Base-by-base conservation (phyloP, 2,329 filamentous ascomycete species). In the Talaromyces sp. region DNA sequence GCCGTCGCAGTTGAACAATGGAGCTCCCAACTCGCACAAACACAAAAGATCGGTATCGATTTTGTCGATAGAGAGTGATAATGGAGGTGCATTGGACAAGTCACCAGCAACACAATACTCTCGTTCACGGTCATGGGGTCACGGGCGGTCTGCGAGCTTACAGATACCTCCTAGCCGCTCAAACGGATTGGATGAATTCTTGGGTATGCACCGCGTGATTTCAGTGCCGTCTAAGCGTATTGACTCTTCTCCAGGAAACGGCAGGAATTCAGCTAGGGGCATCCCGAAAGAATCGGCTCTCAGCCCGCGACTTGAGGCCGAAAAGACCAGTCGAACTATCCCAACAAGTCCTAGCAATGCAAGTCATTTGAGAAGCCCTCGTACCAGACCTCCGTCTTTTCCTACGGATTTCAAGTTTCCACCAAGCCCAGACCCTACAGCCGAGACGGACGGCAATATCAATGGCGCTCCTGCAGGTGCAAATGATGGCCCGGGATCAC, bases 31-130 rank as follows among this genome's bases (percentile, higher is more conserved):
- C 33, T 66, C 61, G 31, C 86, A 89, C 71, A 81, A 83, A 62
- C 91, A 93, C 71, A 88, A 89, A 74, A 84, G 90, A 70, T 94
- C 91, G 3, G 84, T 95, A 35, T 95, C 91, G 19, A 94, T 95
- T 68, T 87, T 94, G 54, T 94, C 91, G 10, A 86, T 94, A 70
- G 89, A 89, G 64, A 81, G 80, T 68, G 81, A 84, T 70, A 75
- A 76, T 66, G 68, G 73, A 68, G 68, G 68, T 61, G 56, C 22
- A 33, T 17, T 39, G 43, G 70, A 75, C 63, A 73, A 77, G 62
- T 69, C 73, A 2, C 73, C 72, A 43, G 75, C 71, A 63, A 73
- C 71, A 19, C 73, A 68, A 45, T 74, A 73, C 64, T 77, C 80
- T 69, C 77, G 83, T 22, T 79, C 83, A 61, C 83, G 86, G 61